A percentile compares a stretch with the other conserved stretches of the same genome.
Evolutionary conservation across 768 basidiomycete species (phyloP).

Genomic region (Lentinula detonsa): DNA sequence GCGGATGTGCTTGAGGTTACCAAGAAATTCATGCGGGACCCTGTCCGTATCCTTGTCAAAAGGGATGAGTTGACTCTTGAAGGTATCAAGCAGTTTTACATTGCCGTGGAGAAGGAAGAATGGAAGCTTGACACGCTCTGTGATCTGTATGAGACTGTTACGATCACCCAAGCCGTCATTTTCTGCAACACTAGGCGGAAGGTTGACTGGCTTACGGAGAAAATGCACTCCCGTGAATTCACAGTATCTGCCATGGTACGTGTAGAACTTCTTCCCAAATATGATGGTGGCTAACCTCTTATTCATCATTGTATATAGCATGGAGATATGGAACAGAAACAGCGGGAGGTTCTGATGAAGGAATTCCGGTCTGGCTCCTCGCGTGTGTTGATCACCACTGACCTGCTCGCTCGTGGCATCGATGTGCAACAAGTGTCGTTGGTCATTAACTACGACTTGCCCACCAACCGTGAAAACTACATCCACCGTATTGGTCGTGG

Average conservation of each 20-base stretch:
- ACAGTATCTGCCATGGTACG: conserved; percentile 73
- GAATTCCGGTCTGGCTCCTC: conserved; percentile 83
- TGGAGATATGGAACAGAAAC: conserved; percentile 78
- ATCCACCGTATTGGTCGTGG: conserved; percentile 77
- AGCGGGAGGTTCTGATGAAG: conserved; percentile 79
- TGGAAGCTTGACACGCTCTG: conserved; percentile 83
- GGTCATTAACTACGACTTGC: conserved; percentile 67
- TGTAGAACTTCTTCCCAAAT: conserved; percentile 1
- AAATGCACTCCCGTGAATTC: conserved; percentile 74
- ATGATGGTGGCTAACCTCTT: not conserved
- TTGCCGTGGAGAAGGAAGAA: conserved; percentile 82
- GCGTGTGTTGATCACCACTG: conserved; percentile 78
- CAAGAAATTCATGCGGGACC: conserved; percentile 81
- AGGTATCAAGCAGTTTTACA: conserved; percentile 81
- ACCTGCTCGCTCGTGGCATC: conserved; percentile 74
- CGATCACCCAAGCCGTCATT: conserved; percentile 82
- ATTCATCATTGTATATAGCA: conserved; percentile 34
- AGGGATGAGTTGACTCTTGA: conserved; percentile 76
- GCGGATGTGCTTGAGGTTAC: conserved; percentile 77
- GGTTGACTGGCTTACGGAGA: conserved; percentile 83
- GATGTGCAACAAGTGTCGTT: conserved; percentile 76
- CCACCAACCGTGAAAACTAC: conserved; percentile 74
- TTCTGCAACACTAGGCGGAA: conserved; percentile 83
- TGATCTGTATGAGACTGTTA: conserved; percentile 77
- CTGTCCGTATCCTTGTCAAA: conserved; percentile 76